phyloP scores from a whole-genome alignment of 768 basidiomycete genomes.

The Psilocybe sp. region DNA sequence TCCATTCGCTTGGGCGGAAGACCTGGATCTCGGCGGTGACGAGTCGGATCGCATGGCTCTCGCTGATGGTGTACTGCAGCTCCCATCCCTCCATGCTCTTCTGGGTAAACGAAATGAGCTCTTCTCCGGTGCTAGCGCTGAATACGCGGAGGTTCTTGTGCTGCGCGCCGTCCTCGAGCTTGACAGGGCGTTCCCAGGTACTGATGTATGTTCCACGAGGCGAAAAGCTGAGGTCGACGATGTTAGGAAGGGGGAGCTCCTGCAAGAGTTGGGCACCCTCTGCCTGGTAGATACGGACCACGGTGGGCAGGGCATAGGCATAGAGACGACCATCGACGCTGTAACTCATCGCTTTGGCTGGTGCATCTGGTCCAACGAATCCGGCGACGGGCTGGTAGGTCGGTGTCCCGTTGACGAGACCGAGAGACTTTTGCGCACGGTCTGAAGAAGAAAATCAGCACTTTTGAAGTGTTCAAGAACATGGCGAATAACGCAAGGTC shows the following conservation, averaged over 20 bases:
- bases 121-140: conserved; percentile 80
- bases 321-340: conserved; percentile 85
- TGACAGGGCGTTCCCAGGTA: conserved; percentile 93
- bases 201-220: conserved; percentile 91
- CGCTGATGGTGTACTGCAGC: conserved; percentile 86
- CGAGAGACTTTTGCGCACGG: conserved; percentile 92
- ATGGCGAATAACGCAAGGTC: conserved; percentile 8
- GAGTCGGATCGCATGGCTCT: conserved; percentile 80
- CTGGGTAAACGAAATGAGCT: conserved; percentile 84
- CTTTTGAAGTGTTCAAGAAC: conserved; percentile 11
- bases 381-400: conserved; percentile 64
- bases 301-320: conserved; percentile 75
- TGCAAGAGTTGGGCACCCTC: conserved; percentile 70
- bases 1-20: conserved; percentile 78
- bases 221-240: conserved; percentile 87
- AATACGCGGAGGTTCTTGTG: conserved; percentile 95
- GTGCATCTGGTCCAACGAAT: conserved; percentile 64
- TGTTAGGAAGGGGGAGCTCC: conserved; percentile 71
- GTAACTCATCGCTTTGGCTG: conserved; percentile 77
- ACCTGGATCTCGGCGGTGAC: conserved; percentile 83
- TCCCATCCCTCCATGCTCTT: conserved; percentile 92
- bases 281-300: conserved; percentile 78
- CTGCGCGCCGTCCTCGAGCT: conserved; percentile 86
- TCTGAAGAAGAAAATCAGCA: conserved; percentile 40
- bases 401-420: conserved; percentile 81